Evolutionary conservation across 1,139 yeast species (phyloP), one percentile per base, ranked within the genome.

Genomic region (Yamadazyma atmosphaerica): DNA sequence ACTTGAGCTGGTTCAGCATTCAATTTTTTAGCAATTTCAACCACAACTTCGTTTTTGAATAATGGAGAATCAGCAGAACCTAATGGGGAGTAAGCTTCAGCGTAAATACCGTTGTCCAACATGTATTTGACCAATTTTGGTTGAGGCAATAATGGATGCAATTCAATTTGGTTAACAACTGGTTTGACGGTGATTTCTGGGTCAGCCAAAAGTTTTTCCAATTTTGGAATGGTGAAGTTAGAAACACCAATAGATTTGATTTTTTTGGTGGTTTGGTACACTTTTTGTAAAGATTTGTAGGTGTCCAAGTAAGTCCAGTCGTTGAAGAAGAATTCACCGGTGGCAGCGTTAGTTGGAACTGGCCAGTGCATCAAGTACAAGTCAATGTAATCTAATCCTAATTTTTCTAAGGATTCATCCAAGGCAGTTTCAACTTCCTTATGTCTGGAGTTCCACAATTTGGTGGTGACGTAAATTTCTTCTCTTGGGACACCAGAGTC

Each of bases 331-430:
- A 29, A 33, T 25, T 38, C 38, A 11, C 38, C 40, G 16, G 43
- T 39, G 9, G 34, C 39, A 7, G 58, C 49, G 40, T 74, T 68
- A 41, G 77, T 57, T 2, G 86, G 72, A 38, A 76, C 73, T 8
- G 97, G 97, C 96, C 95, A 88, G 65, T 90, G 97, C 54, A 87
- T 77, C 59, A 90, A 73, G 60, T 83, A 84, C 53, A 90, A 71
- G 57, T 90, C 97, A 42, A 90, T 81, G 55, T 89, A 90, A 39
- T 86, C 95, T 51, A 86, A 65, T 2, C 85, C 84, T 52, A 89
- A 71, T 54, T 81, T 80, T 52, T 74, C 57, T 55, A 90, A 74
- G 2, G 94, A 82, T 39, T 60, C 66, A 35, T 83, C 77, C 42
- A 88, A 68, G 11, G 85, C 86, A 34, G 56, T 66, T 34, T 60